Evolutionary conservation across 2,329 filamentous ascomycete species (phyloP).

Genomic region (Alternaria gaisen): DNA sequence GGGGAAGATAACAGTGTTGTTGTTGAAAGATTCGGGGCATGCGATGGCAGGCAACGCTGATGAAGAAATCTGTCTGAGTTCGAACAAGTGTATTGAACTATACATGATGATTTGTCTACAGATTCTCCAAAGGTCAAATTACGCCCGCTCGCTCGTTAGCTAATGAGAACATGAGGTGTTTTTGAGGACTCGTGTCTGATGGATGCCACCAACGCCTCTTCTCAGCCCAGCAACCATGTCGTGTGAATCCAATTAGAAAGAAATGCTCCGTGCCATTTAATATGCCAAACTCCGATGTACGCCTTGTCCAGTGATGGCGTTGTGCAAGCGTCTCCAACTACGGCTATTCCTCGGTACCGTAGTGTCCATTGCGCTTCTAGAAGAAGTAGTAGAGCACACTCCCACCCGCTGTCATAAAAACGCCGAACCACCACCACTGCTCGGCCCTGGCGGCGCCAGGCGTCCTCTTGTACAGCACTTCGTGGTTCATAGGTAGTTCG

Average conservation of each 20-base stretch:
- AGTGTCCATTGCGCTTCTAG: conserved; percentile 20
- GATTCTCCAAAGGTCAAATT: background rate
- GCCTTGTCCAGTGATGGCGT: background rate
- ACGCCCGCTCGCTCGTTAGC: background rate
- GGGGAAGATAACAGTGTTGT: background rate
- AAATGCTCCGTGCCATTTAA: background rate
- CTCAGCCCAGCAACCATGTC: background rate
- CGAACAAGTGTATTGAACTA: background rate
- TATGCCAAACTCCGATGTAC: background rate
- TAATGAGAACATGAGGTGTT: background rate
- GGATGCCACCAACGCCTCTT: background rate
- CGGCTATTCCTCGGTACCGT: background rate
- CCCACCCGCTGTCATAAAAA: conserved; percentile 58
- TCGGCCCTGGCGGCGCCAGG: conserved; percentile 53
- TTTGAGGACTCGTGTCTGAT: background rate
- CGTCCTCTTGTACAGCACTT: conserved; percentile 47
- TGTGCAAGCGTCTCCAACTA: background rate
- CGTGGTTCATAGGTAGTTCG: conserved; percentile 53
- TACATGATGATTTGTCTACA: background rate
- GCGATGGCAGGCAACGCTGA: background rate
- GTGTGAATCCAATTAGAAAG: background rate
- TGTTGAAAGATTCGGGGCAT: background rate
- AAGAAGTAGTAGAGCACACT: conserved; percentile 59
- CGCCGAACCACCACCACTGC: conserved; percentile 61
- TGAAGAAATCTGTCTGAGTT: background rate